Conservation (phyloP, 768 basidiomycete species). For the Steccherinum ochraceum region DNA sequence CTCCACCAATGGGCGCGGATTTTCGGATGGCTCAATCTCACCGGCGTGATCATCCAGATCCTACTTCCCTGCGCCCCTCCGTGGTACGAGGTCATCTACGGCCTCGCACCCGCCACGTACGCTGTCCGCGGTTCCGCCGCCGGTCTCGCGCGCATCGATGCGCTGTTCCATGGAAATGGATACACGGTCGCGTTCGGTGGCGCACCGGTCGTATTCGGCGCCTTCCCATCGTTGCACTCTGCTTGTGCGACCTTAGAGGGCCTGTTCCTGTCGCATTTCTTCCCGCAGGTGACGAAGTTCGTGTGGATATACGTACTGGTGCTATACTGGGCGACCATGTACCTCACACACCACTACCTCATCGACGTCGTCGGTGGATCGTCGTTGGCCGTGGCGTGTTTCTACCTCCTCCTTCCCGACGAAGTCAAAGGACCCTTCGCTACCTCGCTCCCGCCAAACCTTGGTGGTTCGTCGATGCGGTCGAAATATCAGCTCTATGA, state of each 20-base stretch:
- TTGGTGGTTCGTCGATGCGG: constrained; percentile 25
- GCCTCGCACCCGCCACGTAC: constrained; percentile 93
- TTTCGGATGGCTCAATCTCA: constrained; percentile 91
- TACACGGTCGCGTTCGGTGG: constrained; percentile 80
- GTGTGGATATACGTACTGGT: constrained; percentile 81
- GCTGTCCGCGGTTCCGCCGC: constrained; percentile 88
- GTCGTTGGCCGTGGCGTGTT: constrained; percentile 80
- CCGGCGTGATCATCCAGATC: constrained; percentile 84
- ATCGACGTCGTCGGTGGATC: constrained; percentile 95
- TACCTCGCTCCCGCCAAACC: constrained; percentile 43
- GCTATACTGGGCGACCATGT: constrained; percentile 99
- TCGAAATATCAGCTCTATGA: constrained; percentile 78
- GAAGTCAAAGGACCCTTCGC: constrained; percentile 58
- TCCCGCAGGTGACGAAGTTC: constrained; percentile 61
- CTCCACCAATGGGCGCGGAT: constrained; percentile 81
- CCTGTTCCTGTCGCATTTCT: constrained; percentile 91
- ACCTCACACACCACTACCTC: constrained; percentile 96
- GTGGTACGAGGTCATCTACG: constrained; percentile 97
- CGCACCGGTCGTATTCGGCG: constrained; percentile 93
- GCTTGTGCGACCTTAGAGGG: constrained; percentile 89
- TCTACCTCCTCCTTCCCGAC: constrained; percentile 85
- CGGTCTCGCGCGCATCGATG: constrained; percentile 88
- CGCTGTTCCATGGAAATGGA: constrained; percentile 65
- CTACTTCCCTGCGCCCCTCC: constrained; percentile 90
- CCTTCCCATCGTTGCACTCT: constrained; percentile 92